These are phyloP conservation scores for Cupressus sempervirens DNA, from an alignment of 75 land plant species.

Conservation along the genomic window DNA sequence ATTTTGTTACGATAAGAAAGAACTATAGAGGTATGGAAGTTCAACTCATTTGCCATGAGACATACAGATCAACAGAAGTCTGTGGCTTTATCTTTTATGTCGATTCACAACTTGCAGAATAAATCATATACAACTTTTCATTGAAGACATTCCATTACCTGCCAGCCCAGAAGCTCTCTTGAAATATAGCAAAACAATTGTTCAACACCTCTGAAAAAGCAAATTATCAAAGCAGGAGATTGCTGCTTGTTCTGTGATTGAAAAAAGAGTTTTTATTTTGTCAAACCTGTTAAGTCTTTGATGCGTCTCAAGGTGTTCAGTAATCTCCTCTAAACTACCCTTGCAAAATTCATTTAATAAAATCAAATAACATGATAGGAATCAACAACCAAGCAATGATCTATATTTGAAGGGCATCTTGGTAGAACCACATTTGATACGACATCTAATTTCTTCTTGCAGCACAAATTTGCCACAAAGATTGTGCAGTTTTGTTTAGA, in stretches of 20 bases:
- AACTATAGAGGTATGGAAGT: background rate
- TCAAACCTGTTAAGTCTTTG: background rate
- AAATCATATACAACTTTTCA: background rate
- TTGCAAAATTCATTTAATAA: background rate
- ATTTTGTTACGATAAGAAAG: background rate
- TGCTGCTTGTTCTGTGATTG: too few species aligned
- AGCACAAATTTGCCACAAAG: background rate
- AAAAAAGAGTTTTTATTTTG: background rate
- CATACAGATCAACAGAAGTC: background rate
- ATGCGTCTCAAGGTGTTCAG: background rate
- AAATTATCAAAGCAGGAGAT: too few species aligned
- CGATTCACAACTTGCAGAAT: background rate
- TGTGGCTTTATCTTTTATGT: background rate
- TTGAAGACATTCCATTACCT: background rate
- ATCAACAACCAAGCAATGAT: background rate
- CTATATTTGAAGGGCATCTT: background rate
- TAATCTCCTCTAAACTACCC: background rate
- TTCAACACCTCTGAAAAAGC: too few species aligned
- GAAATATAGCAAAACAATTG: background rate
- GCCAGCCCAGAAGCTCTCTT: background rate
- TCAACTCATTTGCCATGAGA: background rate
- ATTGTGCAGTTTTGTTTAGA: background rate
- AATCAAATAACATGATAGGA: background rate
- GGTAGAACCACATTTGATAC: background rate
- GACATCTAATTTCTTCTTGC: background rate